Evolutionary conservation across 352 stramenopile species (phyloP).

Genomic region (Phytophthora pini): DNA sequence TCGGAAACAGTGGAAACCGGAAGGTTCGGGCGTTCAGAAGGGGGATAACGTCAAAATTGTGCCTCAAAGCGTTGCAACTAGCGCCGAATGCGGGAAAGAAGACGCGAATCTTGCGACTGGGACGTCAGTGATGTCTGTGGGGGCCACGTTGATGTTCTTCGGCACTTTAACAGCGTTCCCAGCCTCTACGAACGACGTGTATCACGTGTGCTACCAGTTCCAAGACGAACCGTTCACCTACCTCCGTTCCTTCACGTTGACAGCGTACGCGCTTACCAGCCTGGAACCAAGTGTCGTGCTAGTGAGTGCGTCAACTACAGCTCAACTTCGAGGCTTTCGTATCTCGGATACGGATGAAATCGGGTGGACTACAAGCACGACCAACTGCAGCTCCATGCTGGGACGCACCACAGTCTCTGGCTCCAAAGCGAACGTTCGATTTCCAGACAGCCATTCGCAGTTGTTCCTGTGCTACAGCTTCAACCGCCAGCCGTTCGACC

Average conservation of each 20-base stretch:
- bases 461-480: conserved; percentile 76
- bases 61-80: conserved; percentile 47
- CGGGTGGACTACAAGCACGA: conserved; percentile 54
- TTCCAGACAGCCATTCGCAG: conserved; percentile 40
- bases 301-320: conserved; percentile 44
- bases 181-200: conserved; percentile 45
- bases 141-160: conserved; percentile 36
- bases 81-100: conserved; percentile 49
- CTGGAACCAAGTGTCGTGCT: conserved; percentile 58
- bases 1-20: conserved; percentile 50
- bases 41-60: conserved; percentile 70
- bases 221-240: conserved; percentile 70
- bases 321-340: conserved; percentile 59
- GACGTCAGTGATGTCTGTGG: conserved; percentile 47
- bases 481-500: conserved; percentile 57
- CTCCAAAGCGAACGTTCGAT: conserved; percentile 35
- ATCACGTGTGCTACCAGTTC: conserved; percentile 79
- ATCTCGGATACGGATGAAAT: conserved; percentile 55
- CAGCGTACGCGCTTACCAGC: conserved; percentile 51
- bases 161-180: conserved; percentile 51
- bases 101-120: conserved; percentile 48
- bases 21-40: conserved; percentile 52
- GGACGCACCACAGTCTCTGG: conserved; percentile 41
- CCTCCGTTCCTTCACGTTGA: conserved; percentile 46
- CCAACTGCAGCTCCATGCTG: conserved; percentile 45